A percentile compares a stretch with the other conserved stretches of the same genome.
These are phyloP conservation scores for Penicillium ochrochloron DNA, from an alignment of 495 filamentous ascomycete species.

Conservation along the genomic window DNA sequence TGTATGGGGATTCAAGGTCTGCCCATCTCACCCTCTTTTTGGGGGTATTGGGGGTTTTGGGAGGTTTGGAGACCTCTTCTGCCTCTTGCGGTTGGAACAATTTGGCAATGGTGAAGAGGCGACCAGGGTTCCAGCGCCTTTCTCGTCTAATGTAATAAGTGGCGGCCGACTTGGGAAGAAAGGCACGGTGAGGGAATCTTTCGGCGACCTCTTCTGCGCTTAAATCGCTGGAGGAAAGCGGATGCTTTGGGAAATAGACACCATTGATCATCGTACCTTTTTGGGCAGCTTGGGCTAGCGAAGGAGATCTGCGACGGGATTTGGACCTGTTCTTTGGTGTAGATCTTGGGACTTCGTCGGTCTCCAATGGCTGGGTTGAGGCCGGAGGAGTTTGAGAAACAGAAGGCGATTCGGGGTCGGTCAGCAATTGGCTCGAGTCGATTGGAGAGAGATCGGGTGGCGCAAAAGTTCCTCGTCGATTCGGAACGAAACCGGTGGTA, in stretches of 20 bases:
- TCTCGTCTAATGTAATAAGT: background rate
- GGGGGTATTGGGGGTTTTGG: too few species aligned
- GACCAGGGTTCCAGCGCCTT: background rate
- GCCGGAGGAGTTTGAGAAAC: background rate
- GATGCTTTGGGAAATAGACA: background rate
- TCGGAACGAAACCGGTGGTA: conserved; percentile 15
- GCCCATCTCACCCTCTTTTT: background rate
- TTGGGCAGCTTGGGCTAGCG: conserved; percentile 1
- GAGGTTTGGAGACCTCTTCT: background rate
- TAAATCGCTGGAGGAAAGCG: background rate
- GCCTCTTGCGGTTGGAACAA: background rate
- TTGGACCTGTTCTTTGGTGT: background rate
- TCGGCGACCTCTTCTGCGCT: too few species aligned
- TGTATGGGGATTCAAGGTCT: background rate
- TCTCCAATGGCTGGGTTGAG: background rate
- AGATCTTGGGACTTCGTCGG: background rate
- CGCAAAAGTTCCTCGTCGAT: conserved; percentile 11
- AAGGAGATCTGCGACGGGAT: background rate
- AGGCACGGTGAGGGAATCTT: background rate
- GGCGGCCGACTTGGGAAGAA: background rate
- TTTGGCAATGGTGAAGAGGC: background rate
- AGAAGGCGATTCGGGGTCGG: conserved; percentile 3
- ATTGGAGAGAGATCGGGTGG: conserved; percentile 14
- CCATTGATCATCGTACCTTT: conserved; percentile 7
- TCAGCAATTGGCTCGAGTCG: conserved; percentile 16